phyloP scores from a whole-genome alignment of 345 rosid species.

The Psidium friedrichsthalianum region DNA sequence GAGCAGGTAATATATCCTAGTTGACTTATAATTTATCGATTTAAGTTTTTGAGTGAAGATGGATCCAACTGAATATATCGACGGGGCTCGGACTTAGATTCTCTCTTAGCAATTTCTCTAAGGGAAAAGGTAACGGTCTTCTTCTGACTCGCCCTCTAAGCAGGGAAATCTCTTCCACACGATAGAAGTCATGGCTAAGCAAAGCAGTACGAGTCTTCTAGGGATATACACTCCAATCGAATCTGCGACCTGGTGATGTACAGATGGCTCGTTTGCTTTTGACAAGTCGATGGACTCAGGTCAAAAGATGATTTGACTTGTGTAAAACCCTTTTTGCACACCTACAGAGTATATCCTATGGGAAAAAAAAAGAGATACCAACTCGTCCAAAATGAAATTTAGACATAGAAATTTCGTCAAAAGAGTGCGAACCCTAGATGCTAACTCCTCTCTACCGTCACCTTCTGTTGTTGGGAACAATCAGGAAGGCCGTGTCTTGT shows the following conservation, averaged over 20 bases:
- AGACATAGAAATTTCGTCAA: background rate
- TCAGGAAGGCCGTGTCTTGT: background rate
- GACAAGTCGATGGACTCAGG: background rate
- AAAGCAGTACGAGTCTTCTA: no score
- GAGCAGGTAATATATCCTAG: no score
- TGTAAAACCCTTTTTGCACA: no score
- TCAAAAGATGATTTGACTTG: background rate
- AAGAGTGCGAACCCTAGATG: background rate
- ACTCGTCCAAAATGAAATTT: background rate
- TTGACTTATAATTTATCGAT: no score
- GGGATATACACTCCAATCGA: background rate
- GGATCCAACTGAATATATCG: no score
- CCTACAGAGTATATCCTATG: no score
- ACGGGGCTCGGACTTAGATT: no score
- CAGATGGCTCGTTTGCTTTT: background rate
- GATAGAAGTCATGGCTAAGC: background rate
- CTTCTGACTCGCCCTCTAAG: no score
- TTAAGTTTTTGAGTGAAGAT: no score
- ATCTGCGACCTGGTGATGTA: background rate
- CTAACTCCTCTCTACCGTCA: background rate
- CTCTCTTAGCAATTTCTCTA: no score
- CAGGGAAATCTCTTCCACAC: rapidly evolving
- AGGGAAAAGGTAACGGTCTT: no score
- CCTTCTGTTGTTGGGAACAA: background rate
- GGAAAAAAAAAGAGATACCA: background rate